A percentile compares a stretch with the other conserved stretches of the same genome.
These are phyloP conservation scores for Hypoxylon crocopeplum DNA, from an alignment of 495 filamentous ascomycete species.

Conservation along the genomic window DNA sequence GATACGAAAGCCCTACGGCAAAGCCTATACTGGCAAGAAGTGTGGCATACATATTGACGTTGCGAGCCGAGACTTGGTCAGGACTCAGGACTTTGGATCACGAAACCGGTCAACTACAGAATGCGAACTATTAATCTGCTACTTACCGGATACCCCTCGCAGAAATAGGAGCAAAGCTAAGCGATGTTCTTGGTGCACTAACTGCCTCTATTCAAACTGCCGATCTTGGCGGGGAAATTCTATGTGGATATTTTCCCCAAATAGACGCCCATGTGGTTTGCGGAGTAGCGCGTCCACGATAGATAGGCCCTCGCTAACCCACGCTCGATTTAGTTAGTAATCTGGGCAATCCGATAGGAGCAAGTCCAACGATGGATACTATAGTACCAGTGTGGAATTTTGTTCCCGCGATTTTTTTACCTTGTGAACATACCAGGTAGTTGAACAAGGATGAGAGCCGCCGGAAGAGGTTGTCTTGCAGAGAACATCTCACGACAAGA, in stretches of 20 bases:
- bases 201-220: conserved; percentile 28
- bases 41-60: conserved; percentile 14
- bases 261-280: conserved; percentile 20
- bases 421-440: too few species aligned
- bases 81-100: neutral
- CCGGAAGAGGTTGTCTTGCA: too few species aligned
- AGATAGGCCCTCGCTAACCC: conserved; percentile 10
- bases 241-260: conserved; percentile 29
- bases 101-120: neutral
- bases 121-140: neutral
- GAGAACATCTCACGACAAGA: too few species aligned
- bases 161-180: conserved; percentile 20
- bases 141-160: conserved; percentile 5
- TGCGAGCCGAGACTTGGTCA: neutral
- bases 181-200: conserved; percentile 2
- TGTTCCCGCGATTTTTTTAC: neutral
- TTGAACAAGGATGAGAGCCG: too few species aligned
- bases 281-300: conserved; percentile 17
- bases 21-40: conserved; percentile 32
- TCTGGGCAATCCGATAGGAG: conserved; percentile 13
- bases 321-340: conserved; percentile 25
- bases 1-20: conserved; percentile 32
- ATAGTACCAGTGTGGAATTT: neutral
- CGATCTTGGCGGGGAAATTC: conserved; percentile 34
- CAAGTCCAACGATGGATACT: too few species aligned